A percentile compares a stretch with the other conserved stretches of the same genome.
Conservation (phyloP, 2,329 filamentous ascomycete genomes). For the Colletotrichum sp. region DNA sequence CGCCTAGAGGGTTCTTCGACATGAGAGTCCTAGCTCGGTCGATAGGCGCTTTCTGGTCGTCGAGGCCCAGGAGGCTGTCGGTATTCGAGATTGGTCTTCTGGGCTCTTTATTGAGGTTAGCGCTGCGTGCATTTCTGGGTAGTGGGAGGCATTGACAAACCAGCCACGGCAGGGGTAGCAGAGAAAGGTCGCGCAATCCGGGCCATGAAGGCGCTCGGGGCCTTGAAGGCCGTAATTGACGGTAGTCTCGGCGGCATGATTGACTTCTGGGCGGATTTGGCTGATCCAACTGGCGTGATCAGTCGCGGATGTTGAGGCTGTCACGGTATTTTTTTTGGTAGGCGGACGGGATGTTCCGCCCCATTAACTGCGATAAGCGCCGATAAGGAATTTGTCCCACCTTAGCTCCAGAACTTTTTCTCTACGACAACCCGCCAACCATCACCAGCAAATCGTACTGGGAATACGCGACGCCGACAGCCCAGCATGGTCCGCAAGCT, state of each 20-base stretch:
- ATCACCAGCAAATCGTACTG: neutral
- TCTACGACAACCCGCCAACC: neutral
- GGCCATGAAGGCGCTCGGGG: conserved; percentile 9
- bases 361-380: conserved; percentile 12
- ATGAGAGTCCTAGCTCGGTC: neutral
- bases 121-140: neutral
- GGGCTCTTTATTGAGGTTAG: neutral
- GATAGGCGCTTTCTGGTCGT: neutral
- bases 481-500: conserved; percentile 87
- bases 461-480: neutral
- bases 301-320: conserved; percentile 20
- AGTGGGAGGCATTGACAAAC: conserved; percentile 1
- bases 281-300: neutral
- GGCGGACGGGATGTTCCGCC: conserved; percentile 18
- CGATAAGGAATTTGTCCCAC: conserved; percentile 20
- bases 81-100: conserved; percentile 6
- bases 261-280: neutral
- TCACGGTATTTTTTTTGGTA: conserved; percentile 22
- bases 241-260: conserved; percentile 46
- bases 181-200: conserved; percentile 19
- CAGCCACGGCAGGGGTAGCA: conserved; percentile 1
- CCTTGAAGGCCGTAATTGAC: conserved; percentile 18
- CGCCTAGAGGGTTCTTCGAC: neutral
- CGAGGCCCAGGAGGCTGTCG: conserved; percentile 14
- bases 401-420: conserved; percentile 10